A percentile compares a stretch with the other conserved stretches of the same genome.
phyloP scores from a whole-genome alignment of 139 green algal genomes.

The Coelastrella sp. region DNA sequence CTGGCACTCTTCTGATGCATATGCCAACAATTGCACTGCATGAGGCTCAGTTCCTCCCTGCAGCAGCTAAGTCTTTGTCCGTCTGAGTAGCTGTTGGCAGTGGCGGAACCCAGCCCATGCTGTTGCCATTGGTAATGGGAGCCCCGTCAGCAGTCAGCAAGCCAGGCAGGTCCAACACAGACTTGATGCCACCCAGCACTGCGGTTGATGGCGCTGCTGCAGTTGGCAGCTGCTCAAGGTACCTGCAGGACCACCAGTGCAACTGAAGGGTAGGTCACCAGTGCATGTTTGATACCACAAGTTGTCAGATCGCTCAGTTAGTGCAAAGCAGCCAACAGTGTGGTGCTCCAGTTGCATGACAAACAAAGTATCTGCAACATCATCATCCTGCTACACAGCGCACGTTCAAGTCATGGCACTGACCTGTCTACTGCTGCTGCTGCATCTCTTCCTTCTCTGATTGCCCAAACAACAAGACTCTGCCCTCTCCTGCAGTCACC shows the following conservation, averaged over 20 bases:
- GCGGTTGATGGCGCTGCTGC: not conserved
- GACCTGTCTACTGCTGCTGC: slow-evolving; percentile 82
- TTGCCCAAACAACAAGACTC: slow-evolving; percentile 95
- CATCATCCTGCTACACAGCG: too few relatives aligned
- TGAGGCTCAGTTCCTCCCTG: not conserved
- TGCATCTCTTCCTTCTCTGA: slow-evolving; percentile 89
- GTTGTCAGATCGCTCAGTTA: not conserved
- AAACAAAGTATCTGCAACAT: not conserved
- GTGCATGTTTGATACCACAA: not conserved
- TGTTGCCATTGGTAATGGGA: not conserved
- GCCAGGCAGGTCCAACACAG: slow-evolving; percentile 3
- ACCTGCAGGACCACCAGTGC: not conserved
- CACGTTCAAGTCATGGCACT: not conserved
- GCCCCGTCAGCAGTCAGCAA: not conserved
- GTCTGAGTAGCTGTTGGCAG: slow-evolving; percentile 1
- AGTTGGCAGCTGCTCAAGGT: slow-evolving; percentile 33
- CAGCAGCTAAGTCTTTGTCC: not conserved
- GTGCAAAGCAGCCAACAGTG: not conserved
- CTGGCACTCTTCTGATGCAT: not conserved
- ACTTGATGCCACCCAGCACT: slow-evolving; percentile 13
- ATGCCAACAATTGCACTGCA: not conserved
- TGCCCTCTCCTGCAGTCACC: slow-evolving; percentile 96
- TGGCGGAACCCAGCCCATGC: slow-evolving; percentile 34
- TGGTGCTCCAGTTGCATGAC: not conserved
- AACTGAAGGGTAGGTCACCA: not conserved